Evolutionary conservation across 495 filamentous ascomycete genomes (phyloP), one percentile per base, ranked within the genome.

Genomic region (Penicillium desertorum): DNA sequence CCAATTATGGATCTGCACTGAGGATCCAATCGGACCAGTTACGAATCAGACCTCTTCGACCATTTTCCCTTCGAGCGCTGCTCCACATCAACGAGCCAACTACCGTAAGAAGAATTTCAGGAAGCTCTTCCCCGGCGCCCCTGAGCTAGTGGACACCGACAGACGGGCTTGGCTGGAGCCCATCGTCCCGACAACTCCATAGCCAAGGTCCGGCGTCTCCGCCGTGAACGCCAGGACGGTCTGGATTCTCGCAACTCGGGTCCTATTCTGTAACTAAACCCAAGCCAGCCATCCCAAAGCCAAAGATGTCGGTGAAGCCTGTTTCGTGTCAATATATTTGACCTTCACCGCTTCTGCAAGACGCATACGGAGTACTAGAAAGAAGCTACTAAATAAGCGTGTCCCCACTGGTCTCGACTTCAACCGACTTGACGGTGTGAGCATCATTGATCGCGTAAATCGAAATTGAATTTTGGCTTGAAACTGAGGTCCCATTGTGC

Each of bases 111-210:
- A 56, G 61, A 64, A 68, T 59, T 55, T 61, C 52, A 62, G 65
- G 58, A 66, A 56, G 51, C 14, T 59, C 65, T 70, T 66, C 67
- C 67, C 67, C 67, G 67, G 61, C 62, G 55, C 64, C 65, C 62
- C 65, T 68, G 62, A 66, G 54, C 65, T 68, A 68, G 58, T 63
- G 67, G 50, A 52, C 57, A 58, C 59, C 60, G 55, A 56, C 57
- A 62, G 56, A 49, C 62, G 44, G 61, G 49, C 61, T 58, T 62
- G 51, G 43, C 59, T 59, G 55, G 56, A 54, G 45, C 27, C 51
- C 44, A 67, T 69, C 57, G 57, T 67, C 62, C 66, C 64, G 64
- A 69, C 62, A 63, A 69, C 61, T 69, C 50, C 59, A 51, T 49
- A 54, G 43, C 54, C 43, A 39, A 53, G 51, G 51, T 36, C 27